Conservation (phyloP, 768 basidiomycete species). For the Amanita pseudoporphyria region DNA sequence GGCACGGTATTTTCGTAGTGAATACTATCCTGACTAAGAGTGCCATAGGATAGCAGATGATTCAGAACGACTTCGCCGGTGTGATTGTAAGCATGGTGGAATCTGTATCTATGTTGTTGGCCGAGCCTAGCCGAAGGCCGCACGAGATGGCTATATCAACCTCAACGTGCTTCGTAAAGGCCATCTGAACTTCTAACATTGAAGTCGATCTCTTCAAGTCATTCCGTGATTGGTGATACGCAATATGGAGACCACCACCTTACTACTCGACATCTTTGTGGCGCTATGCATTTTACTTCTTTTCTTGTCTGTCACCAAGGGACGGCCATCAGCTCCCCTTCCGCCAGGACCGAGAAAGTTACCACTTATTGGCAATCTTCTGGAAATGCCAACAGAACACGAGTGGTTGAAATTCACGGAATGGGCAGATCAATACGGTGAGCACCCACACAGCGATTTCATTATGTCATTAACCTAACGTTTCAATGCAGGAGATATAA, state of each 20-base stretch:
- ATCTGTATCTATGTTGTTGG: too few species aligned
- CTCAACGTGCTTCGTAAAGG: too few species aligned
- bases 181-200: not conserved
- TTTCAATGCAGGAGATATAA: not conserved
- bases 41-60: too few species aligned
- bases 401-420: slow-evolving; percentile 32
- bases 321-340: slow-evolving; percentile 17
- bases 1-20: too few species aligned
- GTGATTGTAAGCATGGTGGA: too few species aligned
- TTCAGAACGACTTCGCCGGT: too few species aligned
- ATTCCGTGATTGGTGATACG: not conserved
- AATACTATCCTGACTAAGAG: too few species aligned
- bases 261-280: not conserved
- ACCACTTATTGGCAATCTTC: slow-evolving; percentile 35
- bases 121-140: too few species aligned
- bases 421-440: slow-evolving; percentile 35
- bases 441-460: not conserved
- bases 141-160: not conserved
- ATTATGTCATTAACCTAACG: not conserved
- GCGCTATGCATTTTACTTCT: not conserved
- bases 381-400: slow-evolving; percentile 30
- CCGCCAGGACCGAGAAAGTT: slow-evolving; percentile 33
- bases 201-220: slow-evolving; percentile 13
- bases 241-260: not conserved
- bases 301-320: not conserved